Evolutionary conservation across 257 asterid genomes (phyloP).

Genomic region (Capsicum rhomboideum): DNA sequence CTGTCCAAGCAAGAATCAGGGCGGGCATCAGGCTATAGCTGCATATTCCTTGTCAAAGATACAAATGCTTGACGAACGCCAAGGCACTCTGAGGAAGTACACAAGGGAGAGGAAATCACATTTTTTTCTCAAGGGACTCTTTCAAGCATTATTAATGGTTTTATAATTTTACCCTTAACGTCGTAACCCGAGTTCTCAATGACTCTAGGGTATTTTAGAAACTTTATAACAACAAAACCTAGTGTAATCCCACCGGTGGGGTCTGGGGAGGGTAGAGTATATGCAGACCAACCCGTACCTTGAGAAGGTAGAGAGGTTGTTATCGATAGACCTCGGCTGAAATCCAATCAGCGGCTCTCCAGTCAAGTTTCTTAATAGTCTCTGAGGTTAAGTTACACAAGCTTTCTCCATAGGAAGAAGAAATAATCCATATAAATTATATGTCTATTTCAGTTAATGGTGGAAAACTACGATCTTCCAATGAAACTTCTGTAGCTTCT

Average conservation of each 20-base stretch:
- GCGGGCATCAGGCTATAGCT: not conserved
- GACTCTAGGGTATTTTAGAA: not conserved
- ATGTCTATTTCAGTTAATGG: not conserved
- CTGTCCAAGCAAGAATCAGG: not conserved
- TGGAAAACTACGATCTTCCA: not conserved
- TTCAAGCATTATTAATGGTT: not conserved
- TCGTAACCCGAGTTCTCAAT: not conserved
- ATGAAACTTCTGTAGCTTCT: not conserved
- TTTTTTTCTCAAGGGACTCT: not conserved
- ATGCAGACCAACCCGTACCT: too few relatives aligned
- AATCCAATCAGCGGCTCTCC: not conserved
- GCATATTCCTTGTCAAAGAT: not conserved
- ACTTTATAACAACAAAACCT: not conserved
- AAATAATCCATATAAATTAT: not conserved
- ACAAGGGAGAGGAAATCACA: not conserved
- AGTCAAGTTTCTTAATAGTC: not conserved
- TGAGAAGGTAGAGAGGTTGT: too few relatives aligned
- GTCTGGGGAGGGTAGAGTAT: too few relatives aligned
- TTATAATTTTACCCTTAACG: not conserved
- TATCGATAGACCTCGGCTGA: not conserved
- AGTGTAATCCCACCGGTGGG: too few relatives aligned
- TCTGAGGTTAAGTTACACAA: not conserved
- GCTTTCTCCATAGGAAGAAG: not conserved
- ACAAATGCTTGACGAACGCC: not conserved
- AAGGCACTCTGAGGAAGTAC: not conserved